Conservation (phyloP, 2,329 filamentous ascomycete genomes). For the Parastagonospora avenae region DNA sequence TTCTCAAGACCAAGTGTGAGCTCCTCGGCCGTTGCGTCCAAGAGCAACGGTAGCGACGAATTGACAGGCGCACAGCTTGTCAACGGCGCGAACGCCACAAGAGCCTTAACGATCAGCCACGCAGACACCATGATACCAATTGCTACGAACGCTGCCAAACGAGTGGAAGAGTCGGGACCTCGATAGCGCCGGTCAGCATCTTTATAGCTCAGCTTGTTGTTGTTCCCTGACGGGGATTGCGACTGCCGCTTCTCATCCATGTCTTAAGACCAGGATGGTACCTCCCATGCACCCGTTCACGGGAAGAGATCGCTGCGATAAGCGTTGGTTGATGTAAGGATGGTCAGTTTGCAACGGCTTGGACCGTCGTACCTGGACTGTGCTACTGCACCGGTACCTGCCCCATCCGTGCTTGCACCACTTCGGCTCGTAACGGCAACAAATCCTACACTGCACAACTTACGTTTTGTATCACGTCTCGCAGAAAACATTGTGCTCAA, state of each 20-base stretch:
- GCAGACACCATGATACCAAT: slow-evolving; percentile 27
- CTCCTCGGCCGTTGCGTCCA: slow-evolving; percentile 59
- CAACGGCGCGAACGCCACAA: slow-evolving; percentile 26
- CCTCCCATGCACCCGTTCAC: slow-evolving; percentile 5
- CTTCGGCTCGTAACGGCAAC: neutral
- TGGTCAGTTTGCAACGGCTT: neutral
- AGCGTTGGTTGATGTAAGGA: slow-evolving; percentile 1
- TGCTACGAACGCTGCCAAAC: neutral
- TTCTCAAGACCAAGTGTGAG: slow-evolving; percentile 55
- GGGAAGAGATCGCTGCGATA: slow-evolving; percentile 26
- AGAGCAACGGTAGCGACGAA: slow-evolving; percentile 45
- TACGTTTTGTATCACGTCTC: slow-evolving; percentile 1
- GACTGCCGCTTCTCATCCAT: slow-evolving; percentile 17
- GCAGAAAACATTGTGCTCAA: neutral
- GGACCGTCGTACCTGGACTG: neutral
- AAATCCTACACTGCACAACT: neutral
- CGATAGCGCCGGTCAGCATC: neutral
- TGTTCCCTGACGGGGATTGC: slow-evolving; percentile 1
- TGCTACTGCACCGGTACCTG: neutral
- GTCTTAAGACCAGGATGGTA: slow-evolving; percentile 8
- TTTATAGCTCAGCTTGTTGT: slow-evolving; percentile 16
- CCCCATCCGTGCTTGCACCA: neutral
- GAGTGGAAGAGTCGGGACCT: neutral
- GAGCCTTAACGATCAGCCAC: slow-evolving; percentile 18
- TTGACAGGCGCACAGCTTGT: slow-evolving; percentile 16